A percentile compares a stretch with the other conserved stretches of the same genome.
phyloP scores from a whole-genome alignment of 2,329 filamentous ascomycete species.

The Clonostachys sp. region DNA sequence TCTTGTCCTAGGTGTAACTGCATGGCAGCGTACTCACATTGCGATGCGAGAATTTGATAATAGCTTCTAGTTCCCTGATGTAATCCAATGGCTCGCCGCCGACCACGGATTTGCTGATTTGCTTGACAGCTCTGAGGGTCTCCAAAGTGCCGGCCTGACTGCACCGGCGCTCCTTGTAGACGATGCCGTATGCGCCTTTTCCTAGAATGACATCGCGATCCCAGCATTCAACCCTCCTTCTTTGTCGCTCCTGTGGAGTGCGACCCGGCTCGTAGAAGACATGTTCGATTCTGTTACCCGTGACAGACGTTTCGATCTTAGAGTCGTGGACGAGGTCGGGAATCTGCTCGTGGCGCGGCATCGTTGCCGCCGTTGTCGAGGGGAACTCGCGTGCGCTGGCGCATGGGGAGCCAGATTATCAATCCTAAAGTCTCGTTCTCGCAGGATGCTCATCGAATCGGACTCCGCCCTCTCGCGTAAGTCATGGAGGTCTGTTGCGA shows the following conservation, averaged over 20 bases:
- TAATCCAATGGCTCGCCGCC: background rate
- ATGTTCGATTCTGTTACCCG: background rate
- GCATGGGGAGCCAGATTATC: too few species aligned
- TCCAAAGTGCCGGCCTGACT: background rate
- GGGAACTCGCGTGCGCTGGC: too few species aligned
- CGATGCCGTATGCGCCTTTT: background rate
- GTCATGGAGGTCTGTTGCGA: too few species aligned
- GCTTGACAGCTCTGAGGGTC: background rate
- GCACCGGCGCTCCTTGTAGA: background rate
- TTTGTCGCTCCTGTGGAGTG: background rate
- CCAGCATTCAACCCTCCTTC: background rate
- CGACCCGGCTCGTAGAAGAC: background rate
- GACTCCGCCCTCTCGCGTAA: too few species aligned
- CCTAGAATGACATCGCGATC: background rate
- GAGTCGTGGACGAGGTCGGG: background rate
- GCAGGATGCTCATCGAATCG: too few species aligned
- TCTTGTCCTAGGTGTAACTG: background rate
- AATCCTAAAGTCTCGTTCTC: too few species aligned
- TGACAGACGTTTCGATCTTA: background rate
- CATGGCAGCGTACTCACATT: background rate
- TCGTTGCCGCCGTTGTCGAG: too few species aligned
- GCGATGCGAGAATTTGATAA: constrained; percentile 2
- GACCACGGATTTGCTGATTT: background rate
- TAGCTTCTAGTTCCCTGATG: background rate
- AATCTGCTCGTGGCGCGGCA: background rate